Conservation (phyloP, 257 asterid species). For the Nicotiana tomentosiformis region DNA sequence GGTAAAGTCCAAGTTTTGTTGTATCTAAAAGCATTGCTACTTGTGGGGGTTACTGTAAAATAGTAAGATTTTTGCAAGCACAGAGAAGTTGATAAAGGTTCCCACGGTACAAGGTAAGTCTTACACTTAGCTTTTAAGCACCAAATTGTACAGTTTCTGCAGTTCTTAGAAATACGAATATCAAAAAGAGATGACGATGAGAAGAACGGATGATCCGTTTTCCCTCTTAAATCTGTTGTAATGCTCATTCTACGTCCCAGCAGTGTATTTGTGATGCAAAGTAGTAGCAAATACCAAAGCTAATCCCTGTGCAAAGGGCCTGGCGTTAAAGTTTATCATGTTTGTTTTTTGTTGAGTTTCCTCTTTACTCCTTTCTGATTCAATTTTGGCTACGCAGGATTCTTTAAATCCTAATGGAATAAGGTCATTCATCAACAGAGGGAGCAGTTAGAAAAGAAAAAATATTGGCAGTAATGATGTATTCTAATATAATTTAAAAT, state of each 20-base stretch:
- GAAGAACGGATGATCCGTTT: not conserved
- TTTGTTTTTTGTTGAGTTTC: not conserved
- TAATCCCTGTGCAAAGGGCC: not conserved
- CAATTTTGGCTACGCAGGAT: not conserved
- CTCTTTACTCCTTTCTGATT: not conserved
- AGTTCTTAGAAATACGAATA: not conserved
- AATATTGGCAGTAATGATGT: constrained; percentile 37
- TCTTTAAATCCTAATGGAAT: not conserved
- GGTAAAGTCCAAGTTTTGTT: not conserved
- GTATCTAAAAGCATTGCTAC: not conserved
- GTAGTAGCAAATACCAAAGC: not conserved
- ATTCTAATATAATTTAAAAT: no score
- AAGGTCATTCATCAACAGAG: not conserved
- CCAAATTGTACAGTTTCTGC: constrained; percentile 9
- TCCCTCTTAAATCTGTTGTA: not conserved
- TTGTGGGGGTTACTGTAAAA: not conserved
- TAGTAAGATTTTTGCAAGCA: not conserved
- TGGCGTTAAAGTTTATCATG: not conserved
- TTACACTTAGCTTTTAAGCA: not conserved
- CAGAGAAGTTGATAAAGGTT: not conserved
- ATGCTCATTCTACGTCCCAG: not conserved
- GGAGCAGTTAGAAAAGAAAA: no score
- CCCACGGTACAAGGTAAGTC: not conserved
- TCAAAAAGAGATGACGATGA: not conserved
- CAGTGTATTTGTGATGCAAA: not conserved